Percentiles rank a stretch among this genome's conserved stretches.
These are phyloP conservation scores for Crucibulum laeve DNA, from an alignment of 768 basidiomycete genomes.

Conservation along the genomic window DNA sequence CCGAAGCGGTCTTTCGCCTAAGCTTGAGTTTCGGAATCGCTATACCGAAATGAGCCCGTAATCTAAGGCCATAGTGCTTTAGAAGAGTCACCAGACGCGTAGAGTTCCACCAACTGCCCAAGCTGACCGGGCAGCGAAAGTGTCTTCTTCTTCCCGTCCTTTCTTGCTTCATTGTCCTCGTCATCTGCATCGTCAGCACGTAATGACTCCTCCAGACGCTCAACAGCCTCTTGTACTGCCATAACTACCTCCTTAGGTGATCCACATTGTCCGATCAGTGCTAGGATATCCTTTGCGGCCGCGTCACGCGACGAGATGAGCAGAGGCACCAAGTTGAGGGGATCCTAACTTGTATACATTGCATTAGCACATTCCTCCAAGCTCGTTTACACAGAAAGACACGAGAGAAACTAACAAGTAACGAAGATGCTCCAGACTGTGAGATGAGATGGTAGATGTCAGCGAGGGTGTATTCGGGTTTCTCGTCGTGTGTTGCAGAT, in stretches of 20 bases:
- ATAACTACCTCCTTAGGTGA: slow-evolving; percentile 45
- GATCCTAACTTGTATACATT: too few relatives aligned
- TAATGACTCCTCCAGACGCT: slow-evolving; percentile 25
- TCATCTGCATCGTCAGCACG: slow-evolving; percentile 17
- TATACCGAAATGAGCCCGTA: slow-evolving; percentile 11
- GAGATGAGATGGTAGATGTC: slow-evolving; percentile 26
- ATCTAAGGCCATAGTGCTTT: background rate
- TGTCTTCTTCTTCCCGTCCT: slow-evolving; percentile 9
- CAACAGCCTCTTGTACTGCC: slow-evolving; percentile 39
- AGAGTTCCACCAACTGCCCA: slow-evolving; percentile 31
- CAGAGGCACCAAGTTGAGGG: slow-evolving; percentile 36
- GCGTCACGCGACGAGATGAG: slow-evolving; percentile 33
- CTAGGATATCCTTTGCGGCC: slow-evolving; percentile 32
- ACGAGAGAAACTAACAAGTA: slow-evolving; percentile 18
- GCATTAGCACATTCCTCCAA: slow-evolving; percentile 1
- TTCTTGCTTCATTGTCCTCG: slow-evolving; percentile 18
- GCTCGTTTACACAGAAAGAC: slow-evolving; percentile 1
- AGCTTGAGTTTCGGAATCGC: slow-evolving; percentile 42
- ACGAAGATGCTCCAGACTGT: slow-evolving; percentile 10
- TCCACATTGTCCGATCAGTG: slow-evolving; percentile 33
- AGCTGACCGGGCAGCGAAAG: slow-evolving; percentile 26
- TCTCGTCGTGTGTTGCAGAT: slow-evolving; percentile 27
- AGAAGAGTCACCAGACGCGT: slow-evolving; percentile 29
- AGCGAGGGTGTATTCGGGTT: slow-evolving; percentile 20
- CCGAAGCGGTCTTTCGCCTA: slow-evolving; percentile 35